Percentiles rank a stretch among this genome's conserved stretches.
These are phyloP conservation scores for Panicum hallii DNA, from an alignment of 202 grass and related monocot species.

Conservation along the genomic window DNA sequence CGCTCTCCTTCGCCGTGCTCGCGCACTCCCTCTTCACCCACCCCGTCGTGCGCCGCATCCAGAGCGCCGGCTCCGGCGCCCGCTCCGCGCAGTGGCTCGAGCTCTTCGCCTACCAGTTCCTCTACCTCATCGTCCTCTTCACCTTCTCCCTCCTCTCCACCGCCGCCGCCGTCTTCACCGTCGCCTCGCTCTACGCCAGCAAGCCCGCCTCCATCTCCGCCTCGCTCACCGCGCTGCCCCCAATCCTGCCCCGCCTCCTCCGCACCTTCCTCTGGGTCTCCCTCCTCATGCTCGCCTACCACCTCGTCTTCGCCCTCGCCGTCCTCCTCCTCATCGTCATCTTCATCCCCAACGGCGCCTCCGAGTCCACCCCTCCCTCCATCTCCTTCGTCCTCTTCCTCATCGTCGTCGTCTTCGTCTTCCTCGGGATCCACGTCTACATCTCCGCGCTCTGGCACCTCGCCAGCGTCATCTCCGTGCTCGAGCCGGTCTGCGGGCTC, in stretches of 20 bases:
- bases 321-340: slow-evolving; percentile 61
- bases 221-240: slow-evolving; percentile 71
- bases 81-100: slow-evolving; percentile 51
- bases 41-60: slow-evolving; percentile 71
- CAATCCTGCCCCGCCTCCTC: slow-evolving; percentile 83
- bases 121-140: slow-evolving; percentile 92
- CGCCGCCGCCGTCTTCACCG: slow-evolving; percentile 84
- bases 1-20: slow-evolving; percentile 87
- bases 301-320: slow-evolving; percentile 62
- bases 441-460: slow-evolving; percentile 98
- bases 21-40: slow-evolving; percentile 98
- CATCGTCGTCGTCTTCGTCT: slow-evolving; percentile 51
- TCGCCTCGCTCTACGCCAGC: slow-evolving; percentile 90
- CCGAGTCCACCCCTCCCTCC: slow-evolving; percentile 2
- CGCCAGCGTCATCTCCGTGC: slow-evolving; percentile 93
- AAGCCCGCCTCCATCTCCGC: slow-evolving; percentile 77
- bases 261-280: slow-evolving; percentile 91
- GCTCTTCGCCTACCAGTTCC: slow-evolving; percentile 80
- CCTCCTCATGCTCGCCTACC: slow-evolving; percentile 84
- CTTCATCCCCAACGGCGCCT: background rate
- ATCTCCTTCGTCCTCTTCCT: slow-evolving; percentile 58
- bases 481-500: slow-evolving; percentile 87
- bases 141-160: slow-evolving; percentile 96
- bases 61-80: background rate
- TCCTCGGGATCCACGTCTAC: slow-evolving; percentile 90